These are phyloP conservation scores for Yarrowia deformans DNA, from an alignment of 805 yeast species.

Conservation along the genomic window DNA sequence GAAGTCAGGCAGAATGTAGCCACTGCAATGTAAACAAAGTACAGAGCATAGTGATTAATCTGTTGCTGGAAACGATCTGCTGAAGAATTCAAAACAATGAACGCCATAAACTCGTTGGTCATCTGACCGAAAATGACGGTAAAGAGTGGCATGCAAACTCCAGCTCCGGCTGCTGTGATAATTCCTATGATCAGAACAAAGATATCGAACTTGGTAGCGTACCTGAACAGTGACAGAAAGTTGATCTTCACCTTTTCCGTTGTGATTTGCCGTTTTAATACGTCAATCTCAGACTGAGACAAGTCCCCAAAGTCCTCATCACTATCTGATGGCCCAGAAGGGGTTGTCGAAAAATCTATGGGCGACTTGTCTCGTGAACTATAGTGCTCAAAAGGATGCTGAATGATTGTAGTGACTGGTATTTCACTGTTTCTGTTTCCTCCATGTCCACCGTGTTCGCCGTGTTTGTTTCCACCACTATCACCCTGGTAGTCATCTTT, in stretches of 20 bases:
- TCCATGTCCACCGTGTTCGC: neutral
- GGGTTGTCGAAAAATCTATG: neutral
- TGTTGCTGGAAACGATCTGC: constrained; percentile 49
- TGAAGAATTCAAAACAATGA: constrained; percentile 45
- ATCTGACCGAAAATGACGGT: constrained; percentile 54
- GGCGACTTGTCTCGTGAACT: neutral
- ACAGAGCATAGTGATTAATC: constrained; percentile 52
- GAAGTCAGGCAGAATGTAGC: constrained; percentile 49
- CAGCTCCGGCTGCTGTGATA: constrained; percentile 50
- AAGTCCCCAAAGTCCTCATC: constrained; percentile 8
- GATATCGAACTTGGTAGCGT: constrained; percentile 49
- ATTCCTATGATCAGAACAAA: constrained; percentile 48
- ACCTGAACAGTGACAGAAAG: constrained; percentile 48
- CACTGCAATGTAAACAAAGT: constrained; percentile 53
- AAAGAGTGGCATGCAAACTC: constrained; percentile 54
- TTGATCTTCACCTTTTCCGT: neutral
- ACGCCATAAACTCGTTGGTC: constrained; percentile 51
- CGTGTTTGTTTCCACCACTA: neutral
- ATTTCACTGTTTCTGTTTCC: neutral
- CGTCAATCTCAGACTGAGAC: neutral
- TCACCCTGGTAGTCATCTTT: constrained; percentile 7
- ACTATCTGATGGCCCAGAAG: constrained; percentile 7
- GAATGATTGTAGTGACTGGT: neutral
- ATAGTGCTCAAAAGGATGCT: constrained; percentile 10
- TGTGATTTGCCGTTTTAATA: neutral